Conservation (phyloP, 2,329 filamentous ascomycete genomes). For the Colletotrichum ledebouriae region DNA sequence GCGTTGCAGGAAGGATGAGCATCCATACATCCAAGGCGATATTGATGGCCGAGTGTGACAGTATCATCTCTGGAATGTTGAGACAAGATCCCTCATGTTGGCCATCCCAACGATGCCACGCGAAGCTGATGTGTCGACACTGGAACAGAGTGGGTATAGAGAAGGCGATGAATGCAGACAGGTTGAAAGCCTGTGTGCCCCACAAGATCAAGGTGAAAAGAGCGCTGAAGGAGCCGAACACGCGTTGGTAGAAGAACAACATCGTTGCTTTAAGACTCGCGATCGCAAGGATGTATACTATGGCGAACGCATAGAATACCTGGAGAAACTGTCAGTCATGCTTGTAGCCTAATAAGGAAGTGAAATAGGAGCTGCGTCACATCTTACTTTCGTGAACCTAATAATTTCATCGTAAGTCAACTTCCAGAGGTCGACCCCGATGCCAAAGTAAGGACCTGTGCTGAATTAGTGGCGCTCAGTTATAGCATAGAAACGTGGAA, state of each 20-base stretch:
- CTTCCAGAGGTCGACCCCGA: slow-evolving; percentile 23
- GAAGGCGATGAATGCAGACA: slow-evolving; percentile 45
- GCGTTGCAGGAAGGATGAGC: slow-evolving; percentile 56
- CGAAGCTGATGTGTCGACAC: slow-evolving; percentile 57
- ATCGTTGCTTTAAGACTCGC: slow-evolving; percentile 55
- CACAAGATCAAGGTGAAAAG: slow-evolving; percentile 46
- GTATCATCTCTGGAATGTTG: slow-evolving; percentile 54
- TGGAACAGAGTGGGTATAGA: slow-evolving; percentile 55
- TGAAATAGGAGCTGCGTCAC: no score
- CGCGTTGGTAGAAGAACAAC: slow-evolving; percentile 53
- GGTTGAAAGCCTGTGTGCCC: slow-evolving; percentile 41
- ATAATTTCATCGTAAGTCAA: slow-evolving; percentile 13
- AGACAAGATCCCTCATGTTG: slow-evolving; percentile 49
- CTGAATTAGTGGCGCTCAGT: no score
- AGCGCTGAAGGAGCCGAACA: slow-evolving; percentile 51
- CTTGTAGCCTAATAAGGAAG: accelerated
- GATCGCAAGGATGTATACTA: slow-evolving; percentile 48
- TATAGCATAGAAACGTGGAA: no score
- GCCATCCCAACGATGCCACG: slow-evolving; percentile 57
- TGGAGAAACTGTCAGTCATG: background rate
- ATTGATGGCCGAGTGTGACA: slow-evolving; percentile 57
- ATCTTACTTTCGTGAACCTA: slow-evolving; percentile 20
- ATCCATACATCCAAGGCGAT: slow-evolving; percentile 60
- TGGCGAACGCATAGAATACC: slow-evolving; percentile 32
- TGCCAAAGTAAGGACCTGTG: background rate